Evolutionary conservation across 2,329 filamentous ascomycete genomes (phyloP), one percentile per base, ranked within the genome.

Genomic region (Teratosphaeria gauchensis): DNA sequence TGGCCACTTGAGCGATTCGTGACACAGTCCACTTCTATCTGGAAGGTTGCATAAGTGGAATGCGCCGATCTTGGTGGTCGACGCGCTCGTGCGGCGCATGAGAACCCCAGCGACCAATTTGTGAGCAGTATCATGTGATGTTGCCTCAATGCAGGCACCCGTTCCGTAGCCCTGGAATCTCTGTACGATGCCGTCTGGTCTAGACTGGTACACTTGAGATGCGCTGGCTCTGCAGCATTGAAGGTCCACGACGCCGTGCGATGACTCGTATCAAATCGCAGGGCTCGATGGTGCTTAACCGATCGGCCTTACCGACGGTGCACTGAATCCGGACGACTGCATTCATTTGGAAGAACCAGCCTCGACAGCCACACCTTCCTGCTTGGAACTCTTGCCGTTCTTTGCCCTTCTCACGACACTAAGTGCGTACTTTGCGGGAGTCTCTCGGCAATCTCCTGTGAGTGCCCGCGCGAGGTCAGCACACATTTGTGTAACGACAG

Each of bases 371-470:
- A 21, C 42, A 48, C 9, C 42, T 48, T 16, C n/a, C 42, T 48
- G 19, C 42, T 16, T n/a, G n/a, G 42, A 6, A 21, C 21, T 11
- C n/a, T 19, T 48, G 42, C 42, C 42, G 42, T 8, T 21, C 42
- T 48, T 48, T 21, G 42, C 42, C 42, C 42, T 21, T 21, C 42
- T 53, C 28, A 53, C 19, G 11, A 21, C 4, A 21, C 24, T 53
- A 12, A 53, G 2, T 3, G 54, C 12, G 54, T 38, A 55, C 33
- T 55, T 55, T 21, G 54, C 38, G 14, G 38, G 33, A 30, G 52
- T 53, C 19, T 53, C 52, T 53, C 52, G 52, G 16, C 52, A 53
- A 21, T 53, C 52, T 53, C 52, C 52, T 53, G 54, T 32, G 31
- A 7, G 42, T 16, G 16, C 42, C 8, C 42, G 42, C 21, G 42